Percentiles rank a stretch among this genome's conserved stretches.
Conservation (phyloP, 768 basidiomycete genomes). For the Lactarius quietus region DNA sequence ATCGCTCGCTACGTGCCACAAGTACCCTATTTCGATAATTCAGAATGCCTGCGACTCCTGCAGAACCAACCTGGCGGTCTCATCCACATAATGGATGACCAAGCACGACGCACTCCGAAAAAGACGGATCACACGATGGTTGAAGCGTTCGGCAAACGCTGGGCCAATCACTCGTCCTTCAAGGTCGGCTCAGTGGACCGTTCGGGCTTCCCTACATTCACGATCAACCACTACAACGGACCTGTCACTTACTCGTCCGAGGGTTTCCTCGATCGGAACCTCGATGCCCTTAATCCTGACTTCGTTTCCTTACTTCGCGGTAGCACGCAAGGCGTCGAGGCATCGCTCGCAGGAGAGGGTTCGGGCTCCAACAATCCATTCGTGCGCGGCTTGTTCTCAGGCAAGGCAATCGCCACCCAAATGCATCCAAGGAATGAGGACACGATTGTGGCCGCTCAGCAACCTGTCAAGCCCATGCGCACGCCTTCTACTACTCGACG, state of each 20-base stretch:
- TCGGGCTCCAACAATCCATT: constrained; percentile 87
- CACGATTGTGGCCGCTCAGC: constrained; percentile 92
- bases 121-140: constrained; percentile 95
- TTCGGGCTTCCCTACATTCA: constrained; percentile 81
- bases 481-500: constrained; percentile 86
- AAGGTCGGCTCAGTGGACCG: constrained; percentile 74
- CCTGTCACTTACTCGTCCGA: constrained; percentile 91
- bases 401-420: constrained; percentile 86
- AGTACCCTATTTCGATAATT: constrained; percentile 84
- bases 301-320: constrained; percentile 89
- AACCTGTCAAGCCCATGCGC: constrained; percentile 91
- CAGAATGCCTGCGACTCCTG: constrained; percentile 82
- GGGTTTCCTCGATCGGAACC: constrained; percentile 82
- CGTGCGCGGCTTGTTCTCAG: constrained; percentile 84
- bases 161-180: constrained; percentile 92
- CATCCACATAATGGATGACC: constrained; percentile 97
- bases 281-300: constrained; percentile 88
- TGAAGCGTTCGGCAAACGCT: constrained; percentile 89
- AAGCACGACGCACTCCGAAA: constrained; percentile 78
- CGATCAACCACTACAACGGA: constrained; percentile 87
- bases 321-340: constrained; percentile 32
- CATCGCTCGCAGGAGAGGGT: constrained; percentile 53
- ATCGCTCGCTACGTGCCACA: constrained; percentile 66
- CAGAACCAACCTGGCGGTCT: constrained; percentile 87
- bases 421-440: constrained; percentile 92